These are phyloP conservation scores for Colletotrichum cuscutae DNA, from an alignment of 2,329 filamentous ascomycete genomes.

Conservation along the genomic window DNA sequence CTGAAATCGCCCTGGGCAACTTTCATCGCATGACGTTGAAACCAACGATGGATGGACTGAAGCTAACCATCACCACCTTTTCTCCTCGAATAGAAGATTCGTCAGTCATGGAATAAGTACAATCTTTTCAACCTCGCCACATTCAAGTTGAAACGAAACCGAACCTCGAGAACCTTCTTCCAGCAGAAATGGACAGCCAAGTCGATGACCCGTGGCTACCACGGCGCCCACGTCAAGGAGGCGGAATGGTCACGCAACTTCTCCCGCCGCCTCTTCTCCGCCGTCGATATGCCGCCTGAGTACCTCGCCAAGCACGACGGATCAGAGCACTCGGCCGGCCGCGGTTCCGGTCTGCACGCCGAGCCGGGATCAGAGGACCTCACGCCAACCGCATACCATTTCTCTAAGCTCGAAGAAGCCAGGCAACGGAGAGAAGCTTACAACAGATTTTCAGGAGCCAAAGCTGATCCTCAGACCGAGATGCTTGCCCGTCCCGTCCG, in stretches of 20 bases:
- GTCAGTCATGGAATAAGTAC: conserved; percentile 97
- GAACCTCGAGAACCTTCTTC: conserved; percentile 77
- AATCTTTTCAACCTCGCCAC: conserved; percentile 89
- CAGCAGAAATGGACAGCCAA: conserved; percentile 99
- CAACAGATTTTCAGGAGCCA: no score
- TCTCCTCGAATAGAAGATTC: conserved; percentile 75
- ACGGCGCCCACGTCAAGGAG: conserved; percentile 94
- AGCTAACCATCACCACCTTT: conserved; percentile 28
- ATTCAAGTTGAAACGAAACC: conserved; percentile 55
- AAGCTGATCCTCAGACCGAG: not conserved
- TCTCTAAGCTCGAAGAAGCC: conserved; percentile 35
- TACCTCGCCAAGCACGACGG: conserved; percentile 87
- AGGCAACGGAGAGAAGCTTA: not conserved
- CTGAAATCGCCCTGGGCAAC: not conserved
- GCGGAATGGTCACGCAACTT: conserved; percentile 96
- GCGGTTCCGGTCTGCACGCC: conserved; percentile 76
- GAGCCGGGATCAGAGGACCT: conserved; percentile 32
- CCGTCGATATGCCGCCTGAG: conserved; percentile 84
- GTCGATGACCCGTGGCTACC: conserved; percentile 83
- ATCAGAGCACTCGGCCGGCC: conserved; percentile 82
- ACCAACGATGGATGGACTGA: not conserved
- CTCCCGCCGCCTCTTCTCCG: conserved; percentile 80
- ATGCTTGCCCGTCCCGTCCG: conserved; percentile 46
- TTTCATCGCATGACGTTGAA: not conserved
- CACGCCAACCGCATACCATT: conserved; percentile 38